Evolutionary conservation across 192 early-diverging fungal genomes (phyloP).

Genomic region (Kappamyces sp.): DNA sequence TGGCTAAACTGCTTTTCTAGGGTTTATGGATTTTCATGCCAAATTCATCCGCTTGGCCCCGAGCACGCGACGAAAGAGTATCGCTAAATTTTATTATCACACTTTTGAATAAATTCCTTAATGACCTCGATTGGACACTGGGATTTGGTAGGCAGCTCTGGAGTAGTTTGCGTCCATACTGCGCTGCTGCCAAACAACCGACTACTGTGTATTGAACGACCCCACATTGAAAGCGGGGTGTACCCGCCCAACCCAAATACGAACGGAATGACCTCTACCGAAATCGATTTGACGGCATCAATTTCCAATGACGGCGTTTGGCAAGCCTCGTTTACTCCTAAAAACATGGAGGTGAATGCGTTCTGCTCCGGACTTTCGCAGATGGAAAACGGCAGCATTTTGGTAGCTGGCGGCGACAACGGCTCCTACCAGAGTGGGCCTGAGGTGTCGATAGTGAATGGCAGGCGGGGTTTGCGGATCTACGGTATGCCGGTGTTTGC

Average conservation of each 20-base stretch:
- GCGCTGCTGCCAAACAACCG: slow-evolving; percentile 14
- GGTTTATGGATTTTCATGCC: no score
- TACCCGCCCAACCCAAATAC: slow-evolving; percentile 11
- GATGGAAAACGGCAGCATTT: slow-evolving; percentile 28
- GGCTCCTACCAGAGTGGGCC: no score
- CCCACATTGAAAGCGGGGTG: slow-evolving; percentile 9
- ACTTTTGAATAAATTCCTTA: no score
- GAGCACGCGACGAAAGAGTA: no score
- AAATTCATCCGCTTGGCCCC: no score
- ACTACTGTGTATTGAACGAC: slow-evolving; percentile 33
- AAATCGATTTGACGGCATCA: slow-evolving; percentile 1
- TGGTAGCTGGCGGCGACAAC: slow-evolving; percentile 32
- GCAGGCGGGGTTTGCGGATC: slow-evolving; percentile 14
- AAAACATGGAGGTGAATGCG: slow-evolving; percentile 15
- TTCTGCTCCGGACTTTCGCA: slow-evolving; percentile 37
- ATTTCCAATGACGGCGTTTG: not conserved
- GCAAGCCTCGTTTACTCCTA: not conserved
- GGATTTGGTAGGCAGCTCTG: slow-evolving; percentile 16
- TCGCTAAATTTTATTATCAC: no score
- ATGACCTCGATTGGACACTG: not conserved
- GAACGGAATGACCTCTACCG: not conserved
- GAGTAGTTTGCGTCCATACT: slow-evolving; percentile 22
- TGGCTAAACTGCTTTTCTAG: no score
- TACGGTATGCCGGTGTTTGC: not conserved
- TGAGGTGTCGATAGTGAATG: not conserved